Evolutionary conservation across 106 monocot genomes (phyloP), one percentile per base, ranked within the genome.

Genomic region (Dendrobium nobile): DNA sequence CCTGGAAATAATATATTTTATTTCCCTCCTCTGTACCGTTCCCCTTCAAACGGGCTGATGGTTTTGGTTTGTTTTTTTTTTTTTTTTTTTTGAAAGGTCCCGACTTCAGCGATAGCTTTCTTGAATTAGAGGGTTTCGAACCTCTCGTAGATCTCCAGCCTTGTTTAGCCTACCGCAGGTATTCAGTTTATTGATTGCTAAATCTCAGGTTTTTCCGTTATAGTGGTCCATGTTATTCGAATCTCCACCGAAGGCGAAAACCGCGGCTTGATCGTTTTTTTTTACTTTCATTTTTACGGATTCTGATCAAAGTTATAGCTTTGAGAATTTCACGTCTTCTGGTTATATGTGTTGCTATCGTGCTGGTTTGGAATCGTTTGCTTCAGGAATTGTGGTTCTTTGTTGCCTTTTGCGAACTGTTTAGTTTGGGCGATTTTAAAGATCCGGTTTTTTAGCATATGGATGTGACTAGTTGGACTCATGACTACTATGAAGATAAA

Each of bases 401-500:
- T 56, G 55, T 56, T 56, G 55, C 55, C 18, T 56, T 55, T 17
- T 56, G 55, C 1, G 55, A 56, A 56, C 19, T 16, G 55, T 56
- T 15, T 19, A 2, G 55, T 17, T 56, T 56, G 18, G 55, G 55
- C 11, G 16, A 56, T 45, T 9, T 45, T 45, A 45, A 45, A 45
- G 45, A 45, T 9, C 45, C 45, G 45, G 45, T 6, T 45, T 6
- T 45, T 45, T 45, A 7, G 45, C 9, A 7, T 45, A 45, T 45
- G 45, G 45, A 56, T 56, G 55, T 16, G 55, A 56, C 55, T 19
- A 16, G 19, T 56, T 56, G 19, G 18, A 56, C 55, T 11, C 37
- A 88, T 87, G 93, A 81, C 56, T 74, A 82, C 54, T 37, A 77
- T 85, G 83, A 85, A 86, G 85, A 75, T 86, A 16, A 85, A 88